phyloP scores from a whole-genome alignment of 176 grass and related monocot genomes.

The Chloris gayana region DNA sequence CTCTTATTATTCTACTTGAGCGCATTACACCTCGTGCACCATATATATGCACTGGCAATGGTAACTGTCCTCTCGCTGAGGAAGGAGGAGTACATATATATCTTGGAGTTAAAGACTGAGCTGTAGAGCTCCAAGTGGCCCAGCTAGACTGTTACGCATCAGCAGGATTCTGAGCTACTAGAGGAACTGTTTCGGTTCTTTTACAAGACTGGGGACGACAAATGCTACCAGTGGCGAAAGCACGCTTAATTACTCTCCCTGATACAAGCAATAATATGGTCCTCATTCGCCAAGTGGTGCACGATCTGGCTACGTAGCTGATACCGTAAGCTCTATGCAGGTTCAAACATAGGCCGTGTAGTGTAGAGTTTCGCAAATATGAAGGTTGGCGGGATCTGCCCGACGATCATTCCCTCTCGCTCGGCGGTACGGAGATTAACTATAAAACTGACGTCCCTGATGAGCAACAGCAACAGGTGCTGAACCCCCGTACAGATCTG shows the following conservation, averaged over 20 bases:
- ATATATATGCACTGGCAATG: not conserved
- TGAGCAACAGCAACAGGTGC: not conserved
- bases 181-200: not conserved
- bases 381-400: too few relatives aligned
- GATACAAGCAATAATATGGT: too few relatives aligned
- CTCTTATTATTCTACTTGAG: too few relatives aligned
- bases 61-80: not conserved
- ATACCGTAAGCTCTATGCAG: too few relatives aligned
- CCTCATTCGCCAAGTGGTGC: not conserved
- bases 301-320: too few relatives aligned
- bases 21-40: too few relatives aligned
- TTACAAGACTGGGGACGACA: not conserved
- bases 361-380: too few relatives aligned
- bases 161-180: not conserved
- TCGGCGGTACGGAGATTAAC: not conserved
- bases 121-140: not conserved
- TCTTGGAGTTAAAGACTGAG: not conserved
- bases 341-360: too few relatives aligned
- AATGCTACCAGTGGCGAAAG: not conserved
- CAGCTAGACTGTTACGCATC: not conserved
- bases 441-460: not conserved
- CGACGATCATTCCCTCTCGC: not conserved
- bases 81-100: not conserved
- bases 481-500: not conserved
- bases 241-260: not conserved